Conservation (phyloP, 495 filamentous ascomycete genomes). For the Lindgomyces ingoldianus region DNA sequence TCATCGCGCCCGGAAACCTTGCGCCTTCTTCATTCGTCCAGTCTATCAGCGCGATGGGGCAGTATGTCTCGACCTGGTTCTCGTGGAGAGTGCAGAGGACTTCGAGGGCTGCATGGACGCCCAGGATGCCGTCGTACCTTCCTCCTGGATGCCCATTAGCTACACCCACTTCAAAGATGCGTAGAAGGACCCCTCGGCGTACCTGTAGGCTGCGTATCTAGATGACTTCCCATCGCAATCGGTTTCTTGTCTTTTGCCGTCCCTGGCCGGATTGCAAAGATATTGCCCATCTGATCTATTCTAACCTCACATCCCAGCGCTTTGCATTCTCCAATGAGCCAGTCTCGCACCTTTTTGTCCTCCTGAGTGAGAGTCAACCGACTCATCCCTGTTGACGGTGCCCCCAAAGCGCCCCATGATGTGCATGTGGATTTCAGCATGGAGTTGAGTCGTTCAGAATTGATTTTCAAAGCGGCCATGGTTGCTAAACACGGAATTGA, state of each 20-base stretch:
- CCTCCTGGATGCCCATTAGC: slow-evolving; percentile 30
- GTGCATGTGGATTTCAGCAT: slow-evolving; percentile 31
- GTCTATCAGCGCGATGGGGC: slow-evolving; percentile 33
- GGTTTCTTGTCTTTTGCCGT: slow-evolving; percentile 28
- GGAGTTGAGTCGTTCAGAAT: slow-evolving; percentile 23
- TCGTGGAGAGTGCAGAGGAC: slow-evolving; percentile 36
- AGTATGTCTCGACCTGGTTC: slow-evolving; percentile 25
- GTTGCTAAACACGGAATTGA: neutral
- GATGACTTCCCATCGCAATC: slow-evolving; percentile 53
- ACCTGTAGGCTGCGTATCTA: slow-evolving; percentile 47
- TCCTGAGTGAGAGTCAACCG: slow-evolving; percentile 33
- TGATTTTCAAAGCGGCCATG: slow-evolving; percentile 27
- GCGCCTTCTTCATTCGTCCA: slow-evolving; percentile 43
- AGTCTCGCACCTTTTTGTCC: slow-evolving; percentile 32
- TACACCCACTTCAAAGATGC: neutral
- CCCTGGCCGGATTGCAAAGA: slow-evolving; percentile 33
- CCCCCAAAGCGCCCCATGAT: slow-evolving; percentile 28
- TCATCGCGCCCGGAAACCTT: slow-evolving; percentile 36
- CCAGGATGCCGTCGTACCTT: slow-evolving; percentile 40
- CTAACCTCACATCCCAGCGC: slow-evolving; percentile 31
- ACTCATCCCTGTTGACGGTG: slow-evolving; percentile 34
- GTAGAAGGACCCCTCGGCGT: neutral
- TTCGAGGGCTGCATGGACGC: slow-evolving; percentile 36
- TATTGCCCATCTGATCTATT: slow-evolving; percentile 40
- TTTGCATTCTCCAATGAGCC: slow-evolving; percentile 32